These are phyloP conservation scores for Aspergillus arachidicola DNA, from an alignment of 2,329 filamentous ascomycete genomes.

Conservation along the genomic window DNA sequence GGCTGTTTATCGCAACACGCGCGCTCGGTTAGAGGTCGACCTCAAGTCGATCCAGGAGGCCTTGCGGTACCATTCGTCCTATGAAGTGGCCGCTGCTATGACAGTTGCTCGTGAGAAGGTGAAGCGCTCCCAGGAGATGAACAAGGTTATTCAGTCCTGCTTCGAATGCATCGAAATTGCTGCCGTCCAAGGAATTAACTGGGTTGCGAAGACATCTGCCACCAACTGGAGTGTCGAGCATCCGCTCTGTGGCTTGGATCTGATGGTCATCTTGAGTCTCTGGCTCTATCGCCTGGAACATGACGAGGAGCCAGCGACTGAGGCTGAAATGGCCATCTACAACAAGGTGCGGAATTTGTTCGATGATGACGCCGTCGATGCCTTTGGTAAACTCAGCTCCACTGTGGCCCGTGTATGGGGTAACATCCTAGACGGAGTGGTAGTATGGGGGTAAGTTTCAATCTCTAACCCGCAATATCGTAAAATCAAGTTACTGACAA, in stretches of 20 bases:
- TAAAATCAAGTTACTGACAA: conserved; percentile 47
- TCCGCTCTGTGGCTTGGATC: conserved; percentile 90
- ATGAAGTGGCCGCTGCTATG: conserved; percentile 96
- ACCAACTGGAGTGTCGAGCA: conserved; percentile 99
- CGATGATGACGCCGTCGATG: conserved; percentile 84
- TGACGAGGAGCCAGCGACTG: conserved; percentile 75
- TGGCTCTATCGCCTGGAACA: conserved; percentile 99
- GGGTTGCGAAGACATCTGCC: conserved; percentile 95
- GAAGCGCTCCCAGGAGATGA: conserved; percentile 94
- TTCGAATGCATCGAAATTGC: conserved; percentile 98
- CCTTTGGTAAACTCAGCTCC: conserved; percentile 87
- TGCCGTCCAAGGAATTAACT: conserved; percentile 89
- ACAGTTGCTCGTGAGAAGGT: conserved; percentile 90
- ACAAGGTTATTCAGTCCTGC: conserved; percentile 97
- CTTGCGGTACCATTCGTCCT: conserved; percentile 93
- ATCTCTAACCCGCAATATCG: conserved; percentile 17
- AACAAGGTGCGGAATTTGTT: conserved; percentile 79
- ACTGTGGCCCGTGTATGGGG: conserved; percentile 95
- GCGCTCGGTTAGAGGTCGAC: conserved; percentile 89
- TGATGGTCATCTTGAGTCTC: conserved; percentile 95
- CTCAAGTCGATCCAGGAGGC: conserved; percentile 95
- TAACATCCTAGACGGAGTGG: conserved; percentile 96
- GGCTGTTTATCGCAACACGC: conserved; percentile 93
- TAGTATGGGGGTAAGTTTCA: conserved; percentile 92
- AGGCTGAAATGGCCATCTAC: conserved; percentile 47